Conservation (phyloP, 805 yeast species). For the Starmerella tilneyi region DNA sequence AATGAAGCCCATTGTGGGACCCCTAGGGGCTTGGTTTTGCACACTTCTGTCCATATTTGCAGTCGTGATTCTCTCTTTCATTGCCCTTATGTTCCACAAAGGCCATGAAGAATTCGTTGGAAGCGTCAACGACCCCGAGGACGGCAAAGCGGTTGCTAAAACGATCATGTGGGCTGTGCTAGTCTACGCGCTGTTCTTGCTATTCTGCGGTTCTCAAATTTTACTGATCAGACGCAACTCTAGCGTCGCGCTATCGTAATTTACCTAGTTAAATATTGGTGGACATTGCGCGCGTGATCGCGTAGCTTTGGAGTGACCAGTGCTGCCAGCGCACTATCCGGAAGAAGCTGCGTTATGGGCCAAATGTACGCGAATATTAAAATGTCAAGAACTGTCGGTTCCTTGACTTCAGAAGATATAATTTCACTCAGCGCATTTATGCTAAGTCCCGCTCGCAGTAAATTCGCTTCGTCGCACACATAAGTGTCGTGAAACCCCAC, state of each 20-base stretch:
- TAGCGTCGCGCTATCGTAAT: conserved; percentile 42
- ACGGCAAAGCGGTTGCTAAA: conserved; percentile 86
- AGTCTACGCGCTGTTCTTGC: conserved; percentile 67
- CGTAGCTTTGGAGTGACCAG: conserved; percentile 18
- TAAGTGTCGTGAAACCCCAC: conserved; percentile 16
- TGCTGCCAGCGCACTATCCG: conserved; percentile 21
- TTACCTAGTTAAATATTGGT: conserved; percentile 1
- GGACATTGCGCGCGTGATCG: conserved; percentile 19
- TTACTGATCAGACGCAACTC: conserved; percentile 51
- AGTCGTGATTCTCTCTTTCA: conserved; percentile 70
- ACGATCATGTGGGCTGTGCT: conserved; percentile 84
- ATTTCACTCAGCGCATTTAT: conserved; percentile 12
- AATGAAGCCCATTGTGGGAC: conserved; percentile 23
- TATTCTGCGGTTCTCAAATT: conserved; percentile 85
- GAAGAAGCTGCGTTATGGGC: conserved; percentile 18
- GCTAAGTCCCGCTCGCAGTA: conserved; percentile 13
- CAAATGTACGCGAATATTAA: conserved; percentile 23
- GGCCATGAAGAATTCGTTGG: conserved; percentile 92
- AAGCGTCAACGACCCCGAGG: conserved; percentile 78
- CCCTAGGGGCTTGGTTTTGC: conserved; percentile 79
- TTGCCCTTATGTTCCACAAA: conserved; percentile 68
- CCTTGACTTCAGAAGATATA: neutral
- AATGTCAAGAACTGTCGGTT: conserved; percentile 21
- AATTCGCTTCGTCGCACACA: conserved; percentile 5
- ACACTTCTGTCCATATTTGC: conserved; percentile 89